Conservation (phyloP, 352 stramenopile species). For the Phytophthora pseudosyringae region DNA sequence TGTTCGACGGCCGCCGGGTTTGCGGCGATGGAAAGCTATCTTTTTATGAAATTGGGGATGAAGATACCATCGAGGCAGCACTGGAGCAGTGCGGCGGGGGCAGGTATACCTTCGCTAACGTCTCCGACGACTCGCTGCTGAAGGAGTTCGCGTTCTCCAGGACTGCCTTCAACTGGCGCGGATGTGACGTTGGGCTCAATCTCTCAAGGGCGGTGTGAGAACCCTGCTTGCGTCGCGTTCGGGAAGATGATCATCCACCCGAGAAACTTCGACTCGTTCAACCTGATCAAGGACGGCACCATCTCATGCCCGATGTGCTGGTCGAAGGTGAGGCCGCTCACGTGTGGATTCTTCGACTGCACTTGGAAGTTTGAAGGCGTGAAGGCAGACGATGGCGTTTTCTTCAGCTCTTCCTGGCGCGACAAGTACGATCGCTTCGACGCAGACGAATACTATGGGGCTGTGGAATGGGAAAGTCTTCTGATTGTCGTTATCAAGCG, state of each 20-base stretch:
- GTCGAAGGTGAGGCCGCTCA: conserved; percentile 10
- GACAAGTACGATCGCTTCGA: conserved; percentile 32
- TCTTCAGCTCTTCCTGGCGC: conserved; percentile 29
- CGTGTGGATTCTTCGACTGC: conserved; percentile 41
- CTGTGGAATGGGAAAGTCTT: conserved; percentile 28
- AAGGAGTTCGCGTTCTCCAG: not conserved
- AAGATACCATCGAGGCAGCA: not conserved
- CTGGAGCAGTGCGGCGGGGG: no score
- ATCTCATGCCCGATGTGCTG: conserved; percentile 25
- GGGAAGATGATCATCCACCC: conserved; percentile 22
- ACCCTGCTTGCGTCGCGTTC: conserved; percentile 20
- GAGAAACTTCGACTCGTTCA: conserved; percentile 21
- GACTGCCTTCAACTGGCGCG: conserved; percentile 6
- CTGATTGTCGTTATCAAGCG: conserved; percentile 15
- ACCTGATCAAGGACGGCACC: conserved; percentile 19
- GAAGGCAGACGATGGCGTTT: not conserved
- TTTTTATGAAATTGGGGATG: no score
- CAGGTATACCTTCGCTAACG: not conserved
- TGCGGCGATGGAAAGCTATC: no score
- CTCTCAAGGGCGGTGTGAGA: conserved; percentile 34
- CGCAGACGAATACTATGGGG: conserved; percentile 9
- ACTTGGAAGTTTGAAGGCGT: conserved; percentile 47
- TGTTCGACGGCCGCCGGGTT: no score
- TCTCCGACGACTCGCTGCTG: not conserved
- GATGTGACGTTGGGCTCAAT: conserved; percentile 27